Evolutionary conservation across 2,329 filamentous ascomycete species (phyloP).

Genomic region (Pseudodiploospora longispora): DNA sequence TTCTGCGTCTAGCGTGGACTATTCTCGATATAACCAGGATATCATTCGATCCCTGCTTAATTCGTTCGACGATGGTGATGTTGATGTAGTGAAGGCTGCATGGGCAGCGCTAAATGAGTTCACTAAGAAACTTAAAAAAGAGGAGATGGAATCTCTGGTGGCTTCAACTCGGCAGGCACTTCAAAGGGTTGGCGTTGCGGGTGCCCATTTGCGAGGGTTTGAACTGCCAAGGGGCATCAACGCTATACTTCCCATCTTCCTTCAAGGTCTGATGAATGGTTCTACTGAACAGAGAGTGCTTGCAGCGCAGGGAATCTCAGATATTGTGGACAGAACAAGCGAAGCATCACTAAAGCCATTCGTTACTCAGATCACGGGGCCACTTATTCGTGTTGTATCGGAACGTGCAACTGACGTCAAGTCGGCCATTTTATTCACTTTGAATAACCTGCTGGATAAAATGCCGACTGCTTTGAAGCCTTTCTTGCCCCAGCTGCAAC

Average conservation of each 20-base stretch:
- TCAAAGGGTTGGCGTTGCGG: slow-evolving; percentile 80
- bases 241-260: slow-evolving; percentile 89
- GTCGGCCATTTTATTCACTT: slow-evolving; percentile 82
- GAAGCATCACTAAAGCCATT: slow-evolving; percentile 84
- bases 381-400: slow-evolving; percentile 93
- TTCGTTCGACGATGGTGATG: slow-evolving; percentile 82
- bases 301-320: slow-evolving; percentile 86
- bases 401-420: slow-evolving; percentile 95
- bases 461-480: slow-evolving; percentile 93
- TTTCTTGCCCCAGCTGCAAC: slow-evolving; percentile 91
- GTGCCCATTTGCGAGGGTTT: slow-evolving; percentile 80
- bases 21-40: slow-evolving; percentile 92
- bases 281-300: slow-evolving; percentile 86
- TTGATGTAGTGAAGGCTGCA: slow-evolving; percentile 76
- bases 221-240: slow-evolving; percentile 93
- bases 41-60: slow-evolving; percentile 85
- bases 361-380: slow-evolving; percentile 95
- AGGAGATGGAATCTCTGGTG: slow-evolving; percentile 94
- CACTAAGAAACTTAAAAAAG: slow-evolving; percentile 84
- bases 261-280: slow-evolving; percentile 97
- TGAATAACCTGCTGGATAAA: slow-evolving; percentile 94
- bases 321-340: slow-evolving; percentile 89
- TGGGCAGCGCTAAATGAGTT: slow-evolving; percentile 83
- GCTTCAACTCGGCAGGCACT: slow-evolving; percentile 78
- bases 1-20: slow-evolving; percentile 69